Percentiles rank a stretch among this genome's conserved stretches.
Evolutionary conservation across 1,284 basidiomycete species (phyloP).

Genomic region (Vanrija sp.): DNA sequence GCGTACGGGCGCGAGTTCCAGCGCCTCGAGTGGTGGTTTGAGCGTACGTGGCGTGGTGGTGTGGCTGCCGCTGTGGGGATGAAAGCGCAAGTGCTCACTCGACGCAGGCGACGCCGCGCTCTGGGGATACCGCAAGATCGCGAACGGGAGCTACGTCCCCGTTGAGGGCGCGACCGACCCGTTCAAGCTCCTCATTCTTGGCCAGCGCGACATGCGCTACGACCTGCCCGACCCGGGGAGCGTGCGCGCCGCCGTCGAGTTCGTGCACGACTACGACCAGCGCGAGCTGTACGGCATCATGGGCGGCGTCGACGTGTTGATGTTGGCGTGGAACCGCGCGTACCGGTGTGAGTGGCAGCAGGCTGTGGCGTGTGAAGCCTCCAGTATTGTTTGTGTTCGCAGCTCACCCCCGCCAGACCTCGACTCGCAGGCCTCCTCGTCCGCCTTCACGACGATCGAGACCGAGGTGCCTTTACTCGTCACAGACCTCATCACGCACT

Average conservation of each 20-base stretch:
- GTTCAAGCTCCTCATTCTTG: background rate
- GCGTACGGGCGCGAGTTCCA: background rate
- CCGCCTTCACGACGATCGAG: constrained; percentile 1
- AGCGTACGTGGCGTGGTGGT: no score
- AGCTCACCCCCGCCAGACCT: background rate
- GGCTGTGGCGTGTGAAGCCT: no score
- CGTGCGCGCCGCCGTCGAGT: background rate
- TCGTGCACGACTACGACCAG: background rate
- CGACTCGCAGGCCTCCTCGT: constrained; percentile 2
- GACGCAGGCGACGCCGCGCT: background rate
- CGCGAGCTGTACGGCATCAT: background rate
- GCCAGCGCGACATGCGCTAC: background rate
- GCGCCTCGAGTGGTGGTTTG: background rate
- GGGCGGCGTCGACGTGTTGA: background rate
- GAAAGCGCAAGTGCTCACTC: background rate
- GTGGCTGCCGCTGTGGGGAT: no score
- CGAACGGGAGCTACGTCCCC: background rate
- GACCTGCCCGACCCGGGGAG: background rate
- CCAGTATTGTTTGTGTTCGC: no score
- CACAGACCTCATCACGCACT: background rate
- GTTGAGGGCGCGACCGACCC: background rate
- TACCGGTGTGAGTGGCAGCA: background rate
- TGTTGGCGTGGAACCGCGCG: background rate
- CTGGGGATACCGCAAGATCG: background rate
- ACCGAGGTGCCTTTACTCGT: constrained; percentile 1